A percentile compares a stretch with the other conserved stretches of the same genome.
Evolutionary conservation across 75 land plant genomes (phyloP).

Genomic region (Larix kaempferi): DNA sequence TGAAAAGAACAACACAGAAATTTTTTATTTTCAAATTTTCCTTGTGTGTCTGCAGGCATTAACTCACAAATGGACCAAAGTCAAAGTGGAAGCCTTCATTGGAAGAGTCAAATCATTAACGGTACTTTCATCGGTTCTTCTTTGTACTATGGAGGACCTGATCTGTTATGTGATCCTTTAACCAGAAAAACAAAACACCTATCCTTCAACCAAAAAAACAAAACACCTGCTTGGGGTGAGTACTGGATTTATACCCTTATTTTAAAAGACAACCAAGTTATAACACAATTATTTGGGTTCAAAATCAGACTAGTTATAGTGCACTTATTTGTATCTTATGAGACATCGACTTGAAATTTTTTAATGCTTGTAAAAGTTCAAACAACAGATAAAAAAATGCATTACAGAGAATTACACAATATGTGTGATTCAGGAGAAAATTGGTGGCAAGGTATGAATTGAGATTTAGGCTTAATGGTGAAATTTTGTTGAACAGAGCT

Average conservation of each 20-base stretch:
- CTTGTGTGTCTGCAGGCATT: no score
- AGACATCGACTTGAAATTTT: background rate
- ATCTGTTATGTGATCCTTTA: background rate
- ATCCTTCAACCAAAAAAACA: background rate
- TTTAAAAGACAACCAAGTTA: background rate
- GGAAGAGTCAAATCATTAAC: background rate
- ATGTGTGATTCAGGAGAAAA: background rate
- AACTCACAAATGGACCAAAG: background rate
- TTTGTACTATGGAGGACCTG: constrained; percentile 2
- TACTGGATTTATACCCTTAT: background rate
- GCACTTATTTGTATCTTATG: background rate
- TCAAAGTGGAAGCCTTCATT: background rate
- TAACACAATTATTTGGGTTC: background rate
- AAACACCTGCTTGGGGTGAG: background rate
- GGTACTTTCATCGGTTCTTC: constrained; percentile 1
- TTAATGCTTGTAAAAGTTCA: background rate
- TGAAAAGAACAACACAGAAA: no score
- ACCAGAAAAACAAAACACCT: no score
- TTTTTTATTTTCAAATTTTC: background rate
- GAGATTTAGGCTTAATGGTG: background rate
- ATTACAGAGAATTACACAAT: background rate
- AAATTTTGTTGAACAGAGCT: background rate
- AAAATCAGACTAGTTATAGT: no score
- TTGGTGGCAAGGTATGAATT: constrained; percentile 5
- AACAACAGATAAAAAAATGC: background rate